Evolutionary conservation across 164 flowering plant genomes (phyloP), one percentile per base, ranked within the genome.

Genomic region (Berberis thunbergii): DNA sequence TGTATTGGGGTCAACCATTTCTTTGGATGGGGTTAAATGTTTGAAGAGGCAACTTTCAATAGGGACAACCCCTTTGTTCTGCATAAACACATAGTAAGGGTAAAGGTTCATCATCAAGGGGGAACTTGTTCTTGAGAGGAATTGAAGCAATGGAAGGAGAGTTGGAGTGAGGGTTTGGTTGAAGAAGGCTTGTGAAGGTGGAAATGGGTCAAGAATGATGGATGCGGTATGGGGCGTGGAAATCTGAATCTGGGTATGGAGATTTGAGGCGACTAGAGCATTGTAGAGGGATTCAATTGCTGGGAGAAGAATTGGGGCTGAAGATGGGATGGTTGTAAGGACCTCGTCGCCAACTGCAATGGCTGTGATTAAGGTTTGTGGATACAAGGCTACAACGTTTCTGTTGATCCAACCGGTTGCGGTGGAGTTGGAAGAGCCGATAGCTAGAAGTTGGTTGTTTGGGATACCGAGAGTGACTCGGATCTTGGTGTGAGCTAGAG

Each of bases 21-120:
- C 97, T 64, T 86, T 89, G 0, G 96, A 78, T 0, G 99, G 97
- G 4, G 84, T 79, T 63, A 94, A 70, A 1, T 96, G 97, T 73
- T 83, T 80, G 73, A 94, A 89, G 41, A 94, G 71, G 0, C 89
- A 75, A 65, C 85, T 91, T 49, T 91, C 96, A 10, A 94, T 66
- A 45, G 99, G 99, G 4, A 94, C 97, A 7, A 89, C 86, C 4
- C 96, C 96, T 64, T 84, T 89, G 75, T 87, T 91, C 77, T 91
- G 85, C 99, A 94, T 94, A 66, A 87, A 91, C 7, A 94, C 97
- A 50, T 94, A 94, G 67, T 94, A 94, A 43, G 99, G 97, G 60
- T 94, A 94, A 64, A 94, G 73, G 64, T 94, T 94, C 86, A 94
- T 83, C 99, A 94, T 94, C 61, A 94, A 57, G 0, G 96, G 96